Percentiles rank a stretch among this genome's conserved stretches.
Evolutionary conservation across 1,139 yeast species (phyloP).

Genomic region (Lodderomyces oxycetoniae): DNA sequence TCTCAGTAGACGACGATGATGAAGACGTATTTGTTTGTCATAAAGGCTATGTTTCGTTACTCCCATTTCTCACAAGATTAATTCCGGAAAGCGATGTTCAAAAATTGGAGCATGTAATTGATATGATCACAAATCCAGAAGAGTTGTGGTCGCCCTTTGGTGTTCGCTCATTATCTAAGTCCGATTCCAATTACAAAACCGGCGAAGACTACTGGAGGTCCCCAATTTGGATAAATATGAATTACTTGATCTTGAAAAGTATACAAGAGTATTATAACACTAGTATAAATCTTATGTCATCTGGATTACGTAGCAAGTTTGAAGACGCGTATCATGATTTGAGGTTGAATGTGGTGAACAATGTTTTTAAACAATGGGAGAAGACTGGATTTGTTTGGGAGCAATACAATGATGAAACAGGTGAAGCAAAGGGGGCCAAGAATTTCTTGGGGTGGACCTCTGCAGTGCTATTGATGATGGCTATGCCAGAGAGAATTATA

Average conservation of each 20-base stretch:
- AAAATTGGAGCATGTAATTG: conserved; percentile 49
- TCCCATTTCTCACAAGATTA: conserved; percentile 79
- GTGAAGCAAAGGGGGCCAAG: conserved; percentile 75
- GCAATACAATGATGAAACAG: conserved; percentile 76
- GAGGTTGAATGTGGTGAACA: conserved; percentile 62
- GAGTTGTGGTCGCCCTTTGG: conserved; percentile 80
- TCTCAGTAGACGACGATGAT: conserved; percentile 69
- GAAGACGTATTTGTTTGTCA: conserved; percentile 69
- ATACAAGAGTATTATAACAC: conserved; percentile 48
- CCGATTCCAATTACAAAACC: conserved; percentile 61
- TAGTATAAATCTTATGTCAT: conserved; percentile 20
- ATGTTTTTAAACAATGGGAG: conserved; percentile 64
- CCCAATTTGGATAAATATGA: conserved; percentile 89
- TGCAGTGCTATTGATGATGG: conserved; percentile 73
- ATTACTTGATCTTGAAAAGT: conserved; percentile 73
- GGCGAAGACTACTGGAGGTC: conserved; percentile 97
- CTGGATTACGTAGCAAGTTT: conserved; percentile 32
- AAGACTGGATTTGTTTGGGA: conserved; percentile 86
- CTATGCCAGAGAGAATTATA: conserved; percentile 52
- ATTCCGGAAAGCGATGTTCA: conserved; percentile 48
- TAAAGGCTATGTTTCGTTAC: conserved; percentile 79
- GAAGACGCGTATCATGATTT: conserved; percentile 47
- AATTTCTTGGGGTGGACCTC: conserved; percentile 96
- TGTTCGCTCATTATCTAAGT: conserved; percentile 71
- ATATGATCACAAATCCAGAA: conserved; percentile 60